Percentiles rank a stretch among this genome's conserved stretches.
These are phyloP conservation scores for Hydnum rufescens DNA, from an alignment of 768 basidiomycete species.

Conservation along the genomic window DNA sequence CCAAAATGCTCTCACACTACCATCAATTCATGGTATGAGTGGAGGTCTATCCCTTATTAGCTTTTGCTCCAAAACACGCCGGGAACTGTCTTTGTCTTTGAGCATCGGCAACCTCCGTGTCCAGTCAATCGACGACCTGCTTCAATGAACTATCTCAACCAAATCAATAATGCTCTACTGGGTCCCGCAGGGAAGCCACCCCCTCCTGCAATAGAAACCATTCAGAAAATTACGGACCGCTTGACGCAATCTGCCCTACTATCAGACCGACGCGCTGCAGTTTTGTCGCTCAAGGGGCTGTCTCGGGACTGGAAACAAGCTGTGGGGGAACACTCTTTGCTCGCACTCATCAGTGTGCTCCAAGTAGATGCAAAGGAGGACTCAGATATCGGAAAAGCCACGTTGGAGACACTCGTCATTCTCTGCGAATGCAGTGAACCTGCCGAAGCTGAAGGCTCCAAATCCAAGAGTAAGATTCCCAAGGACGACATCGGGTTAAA, in stretches of 20 bases:
- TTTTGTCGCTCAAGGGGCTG: constrained; percentile 86
- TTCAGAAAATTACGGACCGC: constrained; percentile 70
- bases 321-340: constrained; percentile 59
- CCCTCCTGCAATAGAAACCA: constrained; percentile 55
- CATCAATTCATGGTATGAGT: too few relatives aligned
- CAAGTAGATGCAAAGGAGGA: constrained; percentile 81
- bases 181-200: constrained; percentile 72
- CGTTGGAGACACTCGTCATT: constrained; percentile 68
- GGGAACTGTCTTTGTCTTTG: too few relatives aligned
- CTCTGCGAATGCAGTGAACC: constrained; percentile 66
- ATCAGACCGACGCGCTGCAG: constrained; percentile 80
- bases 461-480: constrained; percentile 1
- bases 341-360: constrained; percentile 60
- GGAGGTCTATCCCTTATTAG: too few relatives aligned
- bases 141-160: neutral
- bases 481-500: constrained; percentile 57
- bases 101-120: too few relatives aligned
- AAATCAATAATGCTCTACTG: constrained; percentile 32
- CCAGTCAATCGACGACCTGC: too few relatives aligned
- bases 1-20: too few relatives aligned
- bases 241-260: constrained; percentile 78
- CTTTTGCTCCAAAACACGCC: too few relatives aligned
- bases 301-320: constrained; percentile 79
- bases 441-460: constrained; percentile 6
- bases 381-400: constrained; percentile 79